Percentiles rank a stretch among this genome's conserved stretches.
Conservation (phyloP, 2,329 filamentous ascomycete genomes). For the Fusarium tricinctum region DNA sequence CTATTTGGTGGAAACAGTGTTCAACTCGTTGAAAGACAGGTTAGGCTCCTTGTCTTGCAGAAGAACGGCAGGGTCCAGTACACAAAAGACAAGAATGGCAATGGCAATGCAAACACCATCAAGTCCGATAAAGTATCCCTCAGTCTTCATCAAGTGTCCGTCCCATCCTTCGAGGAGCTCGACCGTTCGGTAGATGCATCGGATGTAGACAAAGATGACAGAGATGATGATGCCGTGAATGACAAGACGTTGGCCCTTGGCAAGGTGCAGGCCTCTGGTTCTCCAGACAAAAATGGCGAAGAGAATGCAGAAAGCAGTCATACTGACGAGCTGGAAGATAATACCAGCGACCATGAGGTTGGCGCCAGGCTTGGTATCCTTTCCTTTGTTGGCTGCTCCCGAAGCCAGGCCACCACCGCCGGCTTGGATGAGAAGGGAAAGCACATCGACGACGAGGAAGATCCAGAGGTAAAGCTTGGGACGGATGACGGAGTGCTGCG, state of each 20-base stretch:
- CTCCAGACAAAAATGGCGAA: slow-evolving; percentile 58
- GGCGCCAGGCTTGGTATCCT: slow-evolving; percentile 59
- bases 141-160: slow-evolving; percentile 64
- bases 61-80: slow-evolving; percentile 57
- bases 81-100: slow-evolving; percentile 52
- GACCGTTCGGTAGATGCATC: slow-evolving; percentile 65
- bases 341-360: slow-evolving; percentile 65
- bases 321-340: slow-evolving; percentile 64
- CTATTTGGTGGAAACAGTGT: slow-evolving; percentile 11
- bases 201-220: slow-evolving; percentile 60
- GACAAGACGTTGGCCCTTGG: slow-evolving; percentile 45
- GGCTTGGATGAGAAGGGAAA: slow-evolving; percentile 54
- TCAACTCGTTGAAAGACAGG: slow-evolving; percentile 20
- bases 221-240: slow-evolving; percentile 58
- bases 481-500: slow-evolving; percentile 58
- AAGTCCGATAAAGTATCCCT: slow-evolving; percentile 63
- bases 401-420: slow-evolving; percentile 63
- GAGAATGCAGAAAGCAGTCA: slow-evolving; percentile 60
- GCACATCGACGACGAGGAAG: slow-evolving; percentile 59
- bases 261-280: slow-evolving; percentile 51
- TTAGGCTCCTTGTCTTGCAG: slow-evolving; percentile 5
- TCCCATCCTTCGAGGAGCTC: slow-evolving; percentile 65
- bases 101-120: slow-evolving; percentile 64
- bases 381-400: slow-evolving; percentile 47
- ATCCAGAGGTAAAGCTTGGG: slow-evolving; percentile 62